A percentile compares a stretch with the other conserved stretches of the same genome.
Evolutionary conservation across 345 rosid genomes (phyloP).

Genomic region (Gossypium rotundifolium): DNA sequence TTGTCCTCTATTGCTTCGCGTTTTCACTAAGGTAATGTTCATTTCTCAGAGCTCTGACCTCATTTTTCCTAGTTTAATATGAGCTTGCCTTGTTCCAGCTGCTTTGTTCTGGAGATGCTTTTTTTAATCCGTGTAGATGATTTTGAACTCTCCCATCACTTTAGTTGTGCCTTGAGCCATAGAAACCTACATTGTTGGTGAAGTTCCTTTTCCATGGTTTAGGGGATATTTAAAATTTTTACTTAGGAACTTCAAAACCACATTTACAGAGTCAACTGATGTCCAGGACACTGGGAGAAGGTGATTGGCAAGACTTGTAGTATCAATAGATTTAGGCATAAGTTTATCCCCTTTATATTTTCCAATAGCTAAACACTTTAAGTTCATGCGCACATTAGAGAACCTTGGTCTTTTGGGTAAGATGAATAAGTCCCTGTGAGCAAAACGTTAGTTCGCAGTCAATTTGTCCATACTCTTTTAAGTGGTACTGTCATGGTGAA

Average conservation of each 20-base stretch:
- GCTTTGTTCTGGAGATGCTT: neutral
- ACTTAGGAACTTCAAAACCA: neutral
- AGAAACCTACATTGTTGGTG: neutral
- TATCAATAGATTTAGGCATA: neutral
- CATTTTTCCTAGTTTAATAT: neutral
- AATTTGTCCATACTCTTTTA: neutral
- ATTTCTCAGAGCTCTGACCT: neutral
- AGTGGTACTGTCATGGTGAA: neutral
- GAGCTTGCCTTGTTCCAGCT: neutral
- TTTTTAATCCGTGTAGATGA: neutral
- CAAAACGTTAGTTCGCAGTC: neutral
- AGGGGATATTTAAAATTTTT: neutral
- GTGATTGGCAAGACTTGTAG: neutral
- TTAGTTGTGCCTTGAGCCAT: neutral
- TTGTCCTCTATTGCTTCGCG: slow-evolving; percentile 90
- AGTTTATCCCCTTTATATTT: neutral
- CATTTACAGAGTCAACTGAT: neutral
- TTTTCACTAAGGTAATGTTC: slow-evolving; percentile 76
- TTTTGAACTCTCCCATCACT: neutral
- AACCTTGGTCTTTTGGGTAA: neutral
- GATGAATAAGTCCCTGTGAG: neutral
- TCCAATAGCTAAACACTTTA: neutral
- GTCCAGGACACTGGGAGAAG: neutral
- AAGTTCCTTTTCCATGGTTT: neutral
- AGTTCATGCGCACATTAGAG: neutral